Evolutionary conservation across 192 early-diverging fungal genomes (phyloP).

Genomic region (Jimgerdemannia flammicorona): DNA sequence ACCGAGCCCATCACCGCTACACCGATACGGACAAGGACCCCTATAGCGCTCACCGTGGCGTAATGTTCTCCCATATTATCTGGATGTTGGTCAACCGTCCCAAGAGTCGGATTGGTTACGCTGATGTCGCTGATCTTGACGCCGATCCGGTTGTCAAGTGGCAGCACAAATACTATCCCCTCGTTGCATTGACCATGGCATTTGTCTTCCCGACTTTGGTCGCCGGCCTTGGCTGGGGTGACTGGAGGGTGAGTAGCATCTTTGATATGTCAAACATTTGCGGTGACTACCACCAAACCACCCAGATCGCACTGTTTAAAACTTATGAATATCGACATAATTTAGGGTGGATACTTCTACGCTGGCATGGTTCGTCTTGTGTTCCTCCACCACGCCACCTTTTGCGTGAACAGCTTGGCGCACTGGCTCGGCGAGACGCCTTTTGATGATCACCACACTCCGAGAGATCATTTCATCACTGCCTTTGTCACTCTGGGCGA

Average conservation of each 20-base stretch:
- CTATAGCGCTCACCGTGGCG: conserved; percentile 74
- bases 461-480: conserved; percentile 78
- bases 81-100: conserved; percentile 87
- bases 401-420: conserved; percentile 83
- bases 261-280: too few species aligned
- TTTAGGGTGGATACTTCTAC: conserved; percentile 74
- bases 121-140: conserved; percentile 78
- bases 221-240: conserved; percentile 80
- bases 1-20: conserved; percentile 86
- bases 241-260: conserved; percentile 48
- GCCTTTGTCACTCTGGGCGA: conserved; percentile 78
- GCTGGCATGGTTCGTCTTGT: conserved; percentile 71
- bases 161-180: conserved; percentile 77
- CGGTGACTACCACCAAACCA: too few species aligned
- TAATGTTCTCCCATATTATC: conserved; percentile 80
- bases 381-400: conserved; percentile 83
- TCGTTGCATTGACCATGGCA: conserved; percentile 68
- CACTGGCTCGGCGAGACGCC: conserved; percentile 70
- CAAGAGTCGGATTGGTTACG: conserved; percentile 66
- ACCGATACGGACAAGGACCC: conserved; percentile 84
- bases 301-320: background rate
- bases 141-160: conserved; percentile 65
- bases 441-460: conserved; percentile 81
- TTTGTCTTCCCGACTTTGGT: conserved; percentile 81
- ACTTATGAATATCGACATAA: background rate